Conservation (phyloP, 2,329 filamentous ascomycete species). For the Sclerotinia borealis region DNA sequence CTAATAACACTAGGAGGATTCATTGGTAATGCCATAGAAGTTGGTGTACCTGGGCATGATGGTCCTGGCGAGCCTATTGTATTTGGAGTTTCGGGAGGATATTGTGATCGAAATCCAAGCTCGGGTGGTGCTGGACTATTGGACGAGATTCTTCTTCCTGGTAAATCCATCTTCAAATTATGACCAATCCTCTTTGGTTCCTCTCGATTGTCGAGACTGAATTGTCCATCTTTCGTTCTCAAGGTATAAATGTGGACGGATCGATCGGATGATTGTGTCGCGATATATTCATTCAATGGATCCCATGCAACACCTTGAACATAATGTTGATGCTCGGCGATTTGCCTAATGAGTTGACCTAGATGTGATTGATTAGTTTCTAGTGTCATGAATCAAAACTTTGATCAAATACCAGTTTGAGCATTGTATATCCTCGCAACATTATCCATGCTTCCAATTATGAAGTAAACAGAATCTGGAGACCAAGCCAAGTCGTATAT, state of each 20-base stretch:
- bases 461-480: constrained; percentile 92
- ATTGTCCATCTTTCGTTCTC: constrained; percentile 93
- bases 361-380: constrained; percentile 17
- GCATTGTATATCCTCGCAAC: constrained; percentile 95
- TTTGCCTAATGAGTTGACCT: constrained; percentile 73
- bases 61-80: constrained; percentile 75
- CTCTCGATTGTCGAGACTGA: constrained; percentile 63
- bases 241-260: constrained; percentile 97
- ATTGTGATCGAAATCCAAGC: constrained; percentile 59
- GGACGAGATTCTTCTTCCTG: constrained; percentile 80
- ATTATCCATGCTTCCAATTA: constrained; percentile 99
- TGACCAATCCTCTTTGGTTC: constrained; percentile 72
- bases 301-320: constrained; percentile 99
- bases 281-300: constrained; percentile 94
- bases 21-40: constrained; percentile 85
- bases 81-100: constrained; percentile 49
- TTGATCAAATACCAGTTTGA: constrained; percentile 60
- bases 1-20: constrained; percentile 86
- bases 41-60: constrained; percentile 90
- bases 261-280: constrained; percentile 95
- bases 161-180: constrained; percentile 78
- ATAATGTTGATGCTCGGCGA: constrained; percentile 96
- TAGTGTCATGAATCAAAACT: neutral
- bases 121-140: constrained; percentile 90
- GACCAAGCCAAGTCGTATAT: constrained; percentile 99